Evolutionary conservation across 2,329 filamentous ascomycete species (phyloP).

Genomic region (Xylariales sp.): DNA sequence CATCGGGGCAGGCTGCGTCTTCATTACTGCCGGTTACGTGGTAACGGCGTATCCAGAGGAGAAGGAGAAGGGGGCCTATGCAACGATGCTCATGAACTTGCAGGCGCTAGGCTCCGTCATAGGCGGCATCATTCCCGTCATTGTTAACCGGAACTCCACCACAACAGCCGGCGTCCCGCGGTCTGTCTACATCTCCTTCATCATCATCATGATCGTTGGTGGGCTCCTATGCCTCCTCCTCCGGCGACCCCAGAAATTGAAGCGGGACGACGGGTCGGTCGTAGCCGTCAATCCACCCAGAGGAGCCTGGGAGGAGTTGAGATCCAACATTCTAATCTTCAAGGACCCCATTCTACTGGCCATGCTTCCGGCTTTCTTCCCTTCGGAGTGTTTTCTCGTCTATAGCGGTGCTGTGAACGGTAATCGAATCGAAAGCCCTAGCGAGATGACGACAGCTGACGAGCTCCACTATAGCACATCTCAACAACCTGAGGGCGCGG

Average conservation of each 20-base stretch:
- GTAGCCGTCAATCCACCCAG: conserved; percentile 22
- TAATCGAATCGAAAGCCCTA: not conserved
- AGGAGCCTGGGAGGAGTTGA: conserved; percentile 22
- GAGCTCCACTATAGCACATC: not conserved
- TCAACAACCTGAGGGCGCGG: conserved; percentile 7
- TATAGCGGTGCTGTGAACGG: conserved; percentile 29
- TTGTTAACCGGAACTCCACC: conserved; percentile 20
- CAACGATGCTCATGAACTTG: conserved; percentile 24
- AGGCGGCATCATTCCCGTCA: conserved; percentile 23
- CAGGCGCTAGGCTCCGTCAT: conserved; percentile 25
- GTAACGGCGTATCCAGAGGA: conserved; percentile 29
- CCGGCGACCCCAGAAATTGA: conserved; percentile 19
- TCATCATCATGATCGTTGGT: conserved; percentile 18
- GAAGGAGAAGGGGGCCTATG: conserved; percentile 24
- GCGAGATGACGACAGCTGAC: not conserved
- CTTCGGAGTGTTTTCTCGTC: conserved; percentile 27
- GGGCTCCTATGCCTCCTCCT: conserved; percentile 11
- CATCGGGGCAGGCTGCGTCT: conserved; percentile 25
- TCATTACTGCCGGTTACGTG: conserved; percentile 27
- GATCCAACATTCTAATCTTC: conserved; percentile 18
- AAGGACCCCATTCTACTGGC: conserved; percentile 20
- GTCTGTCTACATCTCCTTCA: conserved; percentile 23
- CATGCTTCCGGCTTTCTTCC: conserved; percentile 21
- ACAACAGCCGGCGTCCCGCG: conserved; percentile 14
- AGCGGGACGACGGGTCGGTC: conserved; percentile 21